A percentile compares a stretch with the other conserved stretches of the same genome.
These are phyloP conservation scores for Aureobasidium sp. DNA, from an alignment of 2,329 filamentous ascomycete species.

Conservation along the genomic window DNA sequence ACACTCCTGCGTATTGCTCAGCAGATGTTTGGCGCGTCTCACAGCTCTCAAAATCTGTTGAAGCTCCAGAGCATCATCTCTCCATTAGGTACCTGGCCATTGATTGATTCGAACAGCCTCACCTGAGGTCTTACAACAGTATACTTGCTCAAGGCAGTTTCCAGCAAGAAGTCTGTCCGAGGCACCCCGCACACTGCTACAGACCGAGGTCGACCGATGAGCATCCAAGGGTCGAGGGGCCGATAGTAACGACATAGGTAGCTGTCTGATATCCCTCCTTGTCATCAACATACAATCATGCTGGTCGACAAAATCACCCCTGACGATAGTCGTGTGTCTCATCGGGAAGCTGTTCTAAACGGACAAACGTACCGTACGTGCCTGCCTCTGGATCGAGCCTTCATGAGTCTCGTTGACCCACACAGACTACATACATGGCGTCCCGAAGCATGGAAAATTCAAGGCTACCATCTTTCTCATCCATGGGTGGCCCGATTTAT, in stretches of 20 bases:
- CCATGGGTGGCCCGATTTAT: constrained; percentile 77
- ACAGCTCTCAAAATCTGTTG: no score
- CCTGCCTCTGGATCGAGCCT: background rate
- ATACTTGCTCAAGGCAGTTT: background rate
- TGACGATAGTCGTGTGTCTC: constrained; percentile 17
- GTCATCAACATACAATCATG: constrained; percentile 10
- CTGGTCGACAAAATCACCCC: constrained; percentile 18
- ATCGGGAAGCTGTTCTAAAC: constrained; percentile 54
- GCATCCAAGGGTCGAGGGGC: background rate
- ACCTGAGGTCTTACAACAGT: background rate
- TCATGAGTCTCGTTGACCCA: background rate
- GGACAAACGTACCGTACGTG: constrained; percentile 57
- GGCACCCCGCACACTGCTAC: background rate
- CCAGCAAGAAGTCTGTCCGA: background rate
- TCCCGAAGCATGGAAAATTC: constrained; percentile 34
- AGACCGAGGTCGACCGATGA: background rate
- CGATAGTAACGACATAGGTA: background rate
- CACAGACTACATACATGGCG: constrained; percentile 44
- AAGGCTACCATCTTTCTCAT: constrained; percentile 48
- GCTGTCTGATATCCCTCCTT: background rate
- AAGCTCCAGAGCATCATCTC: no score
- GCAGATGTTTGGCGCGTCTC: no score
- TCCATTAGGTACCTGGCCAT: no score
- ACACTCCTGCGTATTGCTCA: no score
- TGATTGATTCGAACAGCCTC: no score